phyloP scores from a whole-genome alignment of 164 flowering plant species.

The Magnolia officinalis region DNA sequence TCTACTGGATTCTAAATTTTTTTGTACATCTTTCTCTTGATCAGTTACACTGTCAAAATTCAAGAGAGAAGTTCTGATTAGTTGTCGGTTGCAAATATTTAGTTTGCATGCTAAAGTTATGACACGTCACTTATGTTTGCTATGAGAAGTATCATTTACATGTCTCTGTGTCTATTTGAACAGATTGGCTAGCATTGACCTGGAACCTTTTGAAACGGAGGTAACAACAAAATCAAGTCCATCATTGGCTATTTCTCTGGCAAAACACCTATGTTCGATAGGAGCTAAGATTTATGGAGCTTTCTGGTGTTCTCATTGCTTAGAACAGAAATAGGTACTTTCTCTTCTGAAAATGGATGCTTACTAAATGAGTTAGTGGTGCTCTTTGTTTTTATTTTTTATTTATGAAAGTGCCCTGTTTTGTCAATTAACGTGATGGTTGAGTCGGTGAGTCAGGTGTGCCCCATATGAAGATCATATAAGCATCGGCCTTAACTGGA shows the following conservation, averaged over 20 bases:
- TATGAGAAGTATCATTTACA: not conserved
- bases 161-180: not conserved
- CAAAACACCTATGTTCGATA: constrained; percentile 65
- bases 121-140: not conserved
- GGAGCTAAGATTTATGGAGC: constrained; percentile 99
- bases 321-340: constrained; percentile 86
- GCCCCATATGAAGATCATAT: too few relatives aligned
- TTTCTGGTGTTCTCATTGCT: constrained; percentile 97
- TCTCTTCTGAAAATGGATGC: not conserved
- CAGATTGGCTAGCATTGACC: constrained; percentile 52
- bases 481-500: too few relatives aligned
- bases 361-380: too few relatives aligned
- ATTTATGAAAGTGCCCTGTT: too few relatives aligned
- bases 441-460: too few relatives aligned
- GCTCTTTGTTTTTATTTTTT: too few relatives aligned
- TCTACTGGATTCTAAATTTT: not conserved
- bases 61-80: not conserved
- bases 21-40: not conserved
- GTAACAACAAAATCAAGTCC: constrained; percentile 67
- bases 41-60: not conserved
- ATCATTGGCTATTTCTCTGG: constrained; percentile 69
- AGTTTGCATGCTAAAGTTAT: not conserved
- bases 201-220: constrained; percentile 56
- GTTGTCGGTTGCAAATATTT: not conserved
- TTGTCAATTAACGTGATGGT: too few relatives aligned